Conservation (phyloP, 176 grass and related monocot genomes). For the Bolboschoenus planiculmis region DNA sequence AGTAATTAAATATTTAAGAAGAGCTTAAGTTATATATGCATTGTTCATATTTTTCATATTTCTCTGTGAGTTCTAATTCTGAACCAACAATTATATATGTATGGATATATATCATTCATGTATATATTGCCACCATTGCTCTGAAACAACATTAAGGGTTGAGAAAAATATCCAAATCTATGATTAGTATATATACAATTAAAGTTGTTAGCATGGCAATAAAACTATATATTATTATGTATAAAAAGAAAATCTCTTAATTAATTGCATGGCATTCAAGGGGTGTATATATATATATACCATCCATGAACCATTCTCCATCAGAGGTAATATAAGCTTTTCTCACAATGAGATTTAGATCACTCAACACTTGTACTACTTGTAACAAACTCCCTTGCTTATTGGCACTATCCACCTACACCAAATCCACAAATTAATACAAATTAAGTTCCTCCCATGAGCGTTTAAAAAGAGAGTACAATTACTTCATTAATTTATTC, state of each 20-base stretch:
- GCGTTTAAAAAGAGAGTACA: background rate
- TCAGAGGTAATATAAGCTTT: slow-evolving; percentile 54
- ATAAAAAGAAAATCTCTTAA: background rate
- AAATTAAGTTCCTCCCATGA: slow-evolving; percentile 2
- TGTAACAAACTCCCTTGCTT: slow-evolving; percentile 44
- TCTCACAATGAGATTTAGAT: slow-evolving; percentile 37
- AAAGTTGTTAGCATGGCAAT: background rate
- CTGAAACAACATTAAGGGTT: too few relatives aligned
- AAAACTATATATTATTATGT: too few relatives aligned
- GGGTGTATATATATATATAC: too few relatives aligned
- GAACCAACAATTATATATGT: too few relatives aligned
- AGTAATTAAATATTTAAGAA: background rate
- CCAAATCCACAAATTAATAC: slow-evolving; percentile 19
- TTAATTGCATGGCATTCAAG: background rate
- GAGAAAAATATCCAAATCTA: background rate
- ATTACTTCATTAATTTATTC: background rate
- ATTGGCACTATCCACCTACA: slow-evolving; percentile 43
- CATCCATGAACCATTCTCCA: slow-evolving; percentile 54
- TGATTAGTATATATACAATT: background rate
- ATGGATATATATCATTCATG: too few relatives aligned
- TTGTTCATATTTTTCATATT: background rate
- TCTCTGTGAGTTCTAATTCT: background rate
- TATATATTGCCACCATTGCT: too few relatives aligned
- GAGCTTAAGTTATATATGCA: background rate
- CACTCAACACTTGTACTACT: slow-evolving; percentile 38